A percentile compares a stretch with the other conserved stretches of the same genome.
phyloP scores from a whole-genome alignment of 257 asterid species.

The Sherardia arvensis region DNA sequence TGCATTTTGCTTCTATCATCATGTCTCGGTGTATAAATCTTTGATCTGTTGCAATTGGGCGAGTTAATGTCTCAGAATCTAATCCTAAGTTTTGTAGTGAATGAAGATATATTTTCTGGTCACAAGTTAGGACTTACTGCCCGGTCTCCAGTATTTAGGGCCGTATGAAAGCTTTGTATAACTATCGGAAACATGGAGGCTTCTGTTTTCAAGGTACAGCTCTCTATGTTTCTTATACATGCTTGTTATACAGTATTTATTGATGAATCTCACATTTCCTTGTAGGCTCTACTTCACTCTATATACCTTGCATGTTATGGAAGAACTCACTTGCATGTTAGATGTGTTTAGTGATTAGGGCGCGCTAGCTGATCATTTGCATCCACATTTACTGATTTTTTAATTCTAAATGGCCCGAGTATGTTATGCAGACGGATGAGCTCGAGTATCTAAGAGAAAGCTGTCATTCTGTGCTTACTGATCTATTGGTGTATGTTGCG shows the following conservation, averaged over 20 bases:
- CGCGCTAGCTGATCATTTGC: too few species aligned
- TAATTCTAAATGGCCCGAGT: too few species aligned
- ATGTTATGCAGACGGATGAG: slow-evolving; percentile 97
- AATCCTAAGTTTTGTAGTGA: slow-evolving; percentile 63
- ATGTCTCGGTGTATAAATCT: too few species aligned
- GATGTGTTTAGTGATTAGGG: too few species aligned
- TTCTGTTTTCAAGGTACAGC: slow-evolving; percentile 81
- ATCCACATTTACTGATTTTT: too few species aligned
- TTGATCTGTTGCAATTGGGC: too few species aligned
- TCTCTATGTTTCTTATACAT: neutral
- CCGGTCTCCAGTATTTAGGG: slow-evolving; percentile 91
- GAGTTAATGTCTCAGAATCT: too few species aligned
- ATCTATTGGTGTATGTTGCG: slow-evolving; percentile 83
- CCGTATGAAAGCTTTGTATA: slow-evolving; percentile 85
- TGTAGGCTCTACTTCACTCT: slow-evolving; percentile 80
- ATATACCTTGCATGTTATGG: slow-evolving; percentile 74
- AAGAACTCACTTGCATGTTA: slow-evolving; percentile 84
- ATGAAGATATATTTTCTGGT: slow-evolving; percentile 64
- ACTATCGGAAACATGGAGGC: slow-evolving; percentile 75
- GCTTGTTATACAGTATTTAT: neutral
- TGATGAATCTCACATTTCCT: neutral
- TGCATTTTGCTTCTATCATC: too few species aligned
- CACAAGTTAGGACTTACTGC: slow-evolving; percentile 95
- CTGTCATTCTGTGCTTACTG: slow-evolving; percentile 73
- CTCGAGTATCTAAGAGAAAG: slow-evolving; percentile 85